Percentiles rank a stretch among this genome's conserved stretches.
phyloP scores from a whole-genome alignment of 169 alveolate species.

The Plasmodium malariae region DNA sequence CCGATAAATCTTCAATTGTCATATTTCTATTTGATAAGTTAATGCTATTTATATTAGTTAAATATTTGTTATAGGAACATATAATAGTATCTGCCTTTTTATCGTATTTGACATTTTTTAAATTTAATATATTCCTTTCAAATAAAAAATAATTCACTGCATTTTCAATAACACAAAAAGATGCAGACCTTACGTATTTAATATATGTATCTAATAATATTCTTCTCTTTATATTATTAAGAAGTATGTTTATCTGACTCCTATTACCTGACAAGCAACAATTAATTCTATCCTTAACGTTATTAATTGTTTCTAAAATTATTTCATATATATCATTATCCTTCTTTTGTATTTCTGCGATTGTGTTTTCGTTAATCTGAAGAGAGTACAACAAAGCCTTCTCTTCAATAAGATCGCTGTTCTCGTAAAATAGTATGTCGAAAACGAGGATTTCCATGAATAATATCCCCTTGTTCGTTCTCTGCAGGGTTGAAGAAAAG shows the following conservation, averaged over 20 bases:
- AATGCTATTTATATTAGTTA: constrained; percentile 1
- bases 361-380: constrained; percentile 26
- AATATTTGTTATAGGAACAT: not conserved
- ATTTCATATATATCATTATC: constrained; percentile 16
- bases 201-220: constrained; percentile 30
- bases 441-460: constrained; percentile 60
- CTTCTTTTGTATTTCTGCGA: constrained; percentile 11
- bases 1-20: constrained; percentile 22
- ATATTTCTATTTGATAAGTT: constrained; percentile 50
- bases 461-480: constrained; percentile 16
- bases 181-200: constrained; percentile 30
- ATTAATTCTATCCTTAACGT: not conserved
- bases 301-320: constrained; percentile 10
- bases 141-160: constrained; percentile 39
- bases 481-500: not conserved
- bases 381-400: constrained; percentile 18
- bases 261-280: constrained; percentile 22
- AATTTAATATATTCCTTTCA: constrained; percentile 34
- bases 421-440: constrained; percentile 29
- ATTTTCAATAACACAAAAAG: constrained; percentile 20
- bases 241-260: constrained; percentile 2
- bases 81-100: constrained; percentile 51
- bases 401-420: constrained; percentile 13
- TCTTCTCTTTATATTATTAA: constrained; percentile 35
- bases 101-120: constrained; percentile 51